Evolutionary conservation across 2,329 filamentous ascomycete genomes (phyloP), one percentile per base, ranked within the genome.

Genomic region (Colletotrichum tofieldiae): DNA sequence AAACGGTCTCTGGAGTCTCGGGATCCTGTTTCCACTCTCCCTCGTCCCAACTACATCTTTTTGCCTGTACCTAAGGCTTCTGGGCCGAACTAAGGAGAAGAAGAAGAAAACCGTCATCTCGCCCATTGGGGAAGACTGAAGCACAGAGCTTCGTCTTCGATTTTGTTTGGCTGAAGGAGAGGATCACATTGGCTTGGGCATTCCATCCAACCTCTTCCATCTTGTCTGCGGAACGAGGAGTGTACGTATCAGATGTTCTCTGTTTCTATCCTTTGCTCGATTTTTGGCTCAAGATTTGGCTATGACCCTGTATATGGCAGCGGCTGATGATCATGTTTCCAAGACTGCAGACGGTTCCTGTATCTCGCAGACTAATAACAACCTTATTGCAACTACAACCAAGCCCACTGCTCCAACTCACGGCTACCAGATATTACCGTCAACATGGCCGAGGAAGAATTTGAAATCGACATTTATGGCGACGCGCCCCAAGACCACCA

Each of bases 391-490:
- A 66, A 65, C 67, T n/a, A 51, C 67, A 62, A 67, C 49, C 58
- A 67, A 62, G 66, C 65, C 61, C 70, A 60, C 59, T 65, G 39
- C 45, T 56, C 35, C 66, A 70, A 58, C 72, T 66, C 52, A 66
- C 65, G 65, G 62, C 55, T 64, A 67, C 54, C 71, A 71, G 66
- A 69, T 64, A 52, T 23, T 43, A 52, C 73, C 74, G 76, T 79
- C 78, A 82, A 78, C 62, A 93, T 93, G 91, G 89, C 91, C 76
- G 91, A 93, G 77, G 90, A 92, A 78, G 90, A 92, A 77, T 93
- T 92, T 81, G 91, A 93, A 77, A 92, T 93, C 82, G 91, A 93
- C 76, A 91, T 93, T 77, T 93, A 93, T 78, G 91, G 90, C 77
- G 91, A 92, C 77, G 84, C 85, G 52, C 81, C 84, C 51, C 78